Percentiles rank a stretch among this genome's conserved stretches.
Conservation (phyloP, 345 rosid genomes). For the Citrus trifoliata region DNA sequence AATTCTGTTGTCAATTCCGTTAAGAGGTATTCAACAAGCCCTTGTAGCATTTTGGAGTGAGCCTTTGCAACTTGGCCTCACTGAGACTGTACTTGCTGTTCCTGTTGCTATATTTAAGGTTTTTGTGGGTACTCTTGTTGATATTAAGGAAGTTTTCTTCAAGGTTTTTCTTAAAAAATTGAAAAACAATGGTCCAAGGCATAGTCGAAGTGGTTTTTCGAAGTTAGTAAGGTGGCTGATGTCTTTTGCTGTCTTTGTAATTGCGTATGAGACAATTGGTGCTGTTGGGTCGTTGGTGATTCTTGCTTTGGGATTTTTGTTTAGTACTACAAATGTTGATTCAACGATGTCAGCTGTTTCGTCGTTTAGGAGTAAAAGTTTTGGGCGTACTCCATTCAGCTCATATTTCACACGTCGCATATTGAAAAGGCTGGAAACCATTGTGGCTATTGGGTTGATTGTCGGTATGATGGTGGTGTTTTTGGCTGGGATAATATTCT, state of each 20-base stretch:
- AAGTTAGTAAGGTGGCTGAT: constrained; percentile 69
- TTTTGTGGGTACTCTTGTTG: constrained; percentile 67
- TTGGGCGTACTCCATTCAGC: constrained; percentile 50
- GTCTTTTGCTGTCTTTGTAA: constrained; percentile 73
- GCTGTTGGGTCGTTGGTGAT: constrained; percentile 61
- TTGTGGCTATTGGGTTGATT: constrained; percentile 85
- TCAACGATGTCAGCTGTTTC: constrained; percentile 69
- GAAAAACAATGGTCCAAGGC: constrained; percentile 34
- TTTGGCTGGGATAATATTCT: constrained; percentile 64
- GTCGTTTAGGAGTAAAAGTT: constrained; percentile 62
- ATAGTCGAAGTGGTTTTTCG: constrained; percentile 60
- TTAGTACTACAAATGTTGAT: constrained; percentile 58
- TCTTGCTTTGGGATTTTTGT: constrained; percentile 62
- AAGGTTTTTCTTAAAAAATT: constrained; percentile 55
- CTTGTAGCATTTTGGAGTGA: constrained; percentile 84
- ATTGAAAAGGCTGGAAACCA: constrained; percentile 65
- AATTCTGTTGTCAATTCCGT: constrained; percentile 81
- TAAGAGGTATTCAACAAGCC: constrained; percentile 83
- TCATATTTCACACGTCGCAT: constrained; percentile 78
- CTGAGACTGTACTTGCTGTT: constrained; percentile 90
- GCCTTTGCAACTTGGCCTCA: constrained; percentile 75
- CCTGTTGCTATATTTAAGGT: constrained; percentile 70
- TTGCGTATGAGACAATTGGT: constrained; percentile 76
- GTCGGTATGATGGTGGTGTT: constrained; percentile 72
- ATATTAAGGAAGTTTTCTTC: constrained; percentile 58